Base-by-base conservation (phyloP, 495 filamentous ascomycete species). In the Lasiosphaeriaceae sp. region DNA sequence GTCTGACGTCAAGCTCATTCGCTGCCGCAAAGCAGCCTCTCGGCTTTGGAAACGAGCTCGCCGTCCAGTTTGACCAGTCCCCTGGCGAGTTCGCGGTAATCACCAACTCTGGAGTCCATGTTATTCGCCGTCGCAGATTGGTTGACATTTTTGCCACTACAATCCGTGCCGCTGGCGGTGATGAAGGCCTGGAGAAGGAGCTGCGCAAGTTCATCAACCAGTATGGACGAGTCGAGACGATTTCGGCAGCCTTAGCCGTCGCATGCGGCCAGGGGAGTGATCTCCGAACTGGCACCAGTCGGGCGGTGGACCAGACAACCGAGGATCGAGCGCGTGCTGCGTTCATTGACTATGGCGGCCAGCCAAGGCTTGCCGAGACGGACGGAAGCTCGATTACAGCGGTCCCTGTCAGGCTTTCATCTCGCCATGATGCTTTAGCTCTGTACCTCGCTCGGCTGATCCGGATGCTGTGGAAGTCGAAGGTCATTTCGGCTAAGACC, bases 11-110 rank as follows among this genome's bases (percentile, higher is more conserved):
- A 1, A 74, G 78, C 3, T 80, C 86, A 16, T 90, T 90, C 43
- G 79, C 82, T 16, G 89, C 90, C 14, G 74, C 82, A 0, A 66
- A 66, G n/a, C 81, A 81, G 19, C 90, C 94, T 11, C 69, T 82
- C 14, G 93, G 93, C 0, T 98, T 96, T 64, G 92, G 92, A 17
- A 99, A 99, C 62, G 94, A 99, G 68, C 76, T 96, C 57, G 91
- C 95, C 7, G 86, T 95, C 39, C 94, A 99, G 66, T 97, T 91
- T 59, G 95, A 97, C 63, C 79, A 89, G 23, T 77, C 83, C 0
- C 80, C 86, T 3, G 81, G 87, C 11, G 92, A 97, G 63, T 83
- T 96, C 51, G 95, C 92, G 6, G 85, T 99, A 34, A 76, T 99
- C 54, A 97, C 94, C 8, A 94, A 92, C 60, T 88, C 80, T 16